Percentiles rank a stretch among this genome's conserved stretches.
phyloP scores from a whole-genome alignment of 345 rosid genomes.

The Moringa oleifera region DNA sequence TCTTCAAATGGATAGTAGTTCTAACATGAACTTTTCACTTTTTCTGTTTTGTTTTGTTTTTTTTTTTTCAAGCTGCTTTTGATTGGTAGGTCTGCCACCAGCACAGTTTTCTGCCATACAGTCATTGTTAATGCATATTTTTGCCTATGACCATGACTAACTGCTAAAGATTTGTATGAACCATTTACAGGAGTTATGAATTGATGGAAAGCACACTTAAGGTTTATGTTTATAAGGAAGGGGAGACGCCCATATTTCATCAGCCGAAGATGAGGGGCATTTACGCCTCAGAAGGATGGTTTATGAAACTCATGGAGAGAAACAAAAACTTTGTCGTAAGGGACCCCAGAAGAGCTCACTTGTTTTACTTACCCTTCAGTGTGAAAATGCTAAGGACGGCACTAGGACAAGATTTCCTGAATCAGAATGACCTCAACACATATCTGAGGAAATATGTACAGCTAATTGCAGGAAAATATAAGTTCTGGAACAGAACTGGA shows the following conservation, averaged over 20 bases:
- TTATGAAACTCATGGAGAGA: slow-evolving; percentile 80
- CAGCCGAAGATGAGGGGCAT: slow-evolving; percentile 65
- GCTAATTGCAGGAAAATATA: slow-evolving; percentile 50
- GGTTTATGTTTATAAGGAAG: slow-evolving; percentile 80
- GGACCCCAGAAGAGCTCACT: slow-evolving; percentile 79
- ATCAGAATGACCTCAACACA: slow-evolving; percentile 34
- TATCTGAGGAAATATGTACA: slow-evolving; percentile 50
- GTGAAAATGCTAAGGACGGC: slow-evolving; percentile 43
- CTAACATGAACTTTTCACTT: background rate
- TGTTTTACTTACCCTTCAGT: slow-evolving; percentile 83
- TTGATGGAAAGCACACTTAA: slow-evolving; percentile 70
- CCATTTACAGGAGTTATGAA: slow-evolving; percentile 64
- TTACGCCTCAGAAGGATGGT: slow-evolving; percentile 95
- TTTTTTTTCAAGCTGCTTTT: background rate
- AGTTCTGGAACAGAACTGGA: slow-evolving; percentile 77
- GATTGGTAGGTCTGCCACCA: background rate
- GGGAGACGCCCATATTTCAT: slow-evolving; percentile 77
- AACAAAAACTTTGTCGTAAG: slow-evolving; percentile 64
- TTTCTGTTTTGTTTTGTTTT: no score
- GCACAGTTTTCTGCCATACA: no score
- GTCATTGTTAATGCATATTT: background rate
- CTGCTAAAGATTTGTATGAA: slow-evolving; percentile 8
- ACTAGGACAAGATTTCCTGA: slow-evolving; percentile 31
- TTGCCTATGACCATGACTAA: background rate
- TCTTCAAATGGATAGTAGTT: background rate